phyloP scores from a whole-genome alignment of 345 rosid species.

The rapeseed (Brassica napus) region DNA sequence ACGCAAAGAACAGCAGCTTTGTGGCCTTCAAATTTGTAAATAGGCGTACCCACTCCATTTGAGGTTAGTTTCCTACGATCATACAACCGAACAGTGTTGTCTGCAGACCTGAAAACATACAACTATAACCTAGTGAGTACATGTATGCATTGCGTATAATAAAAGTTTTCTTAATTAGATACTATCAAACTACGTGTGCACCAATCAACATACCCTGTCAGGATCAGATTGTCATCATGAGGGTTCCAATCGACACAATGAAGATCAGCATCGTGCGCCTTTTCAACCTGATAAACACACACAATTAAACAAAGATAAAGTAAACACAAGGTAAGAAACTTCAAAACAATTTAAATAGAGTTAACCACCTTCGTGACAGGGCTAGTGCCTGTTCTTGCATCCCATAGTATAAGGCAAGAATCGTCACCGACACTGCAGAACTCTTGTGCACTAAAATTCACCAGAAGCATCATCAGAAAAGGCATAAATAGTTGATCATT shows the following conservation, averaged over 20 bases:
- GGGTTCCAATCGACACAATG: constrained; percentile 99
- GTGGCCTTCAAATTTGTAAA: constrained; percentile 77
- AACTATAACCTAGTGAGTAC: background rate
- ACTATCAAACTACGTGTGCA: background rate
- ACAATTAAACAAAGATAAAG: background rate
- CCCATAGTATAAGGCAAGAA: constrained; percentile 99
- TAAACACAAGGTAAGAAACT: constrained; percentile 43
- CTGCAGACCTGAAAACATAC: constrained; percentile 73
- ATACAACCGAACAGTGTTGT: constrained; percentile 83
- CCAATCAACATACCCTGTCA: constrained; percentile 71
- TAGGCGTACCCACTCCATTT: constrained; percentile 68
- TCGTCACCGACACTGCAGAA: constrained; percentile 99
- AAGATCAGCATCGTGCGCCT: constrained; percentile 94
- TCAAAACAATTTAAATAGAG: constrained; percentile 56
- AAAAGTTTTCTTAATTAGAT: background rate
- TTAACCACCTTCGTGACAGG: constrained; percentile 76
- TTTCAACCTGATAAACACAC: constrained; percentile 68
- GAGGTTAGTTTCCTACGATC: constrained; percentile 87
- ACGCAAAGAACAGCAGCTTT: constrained; percentile 87
- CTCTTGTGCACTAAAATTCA: constrained; percentile 72
- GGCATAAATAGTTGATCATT: constrained; percentile 50
- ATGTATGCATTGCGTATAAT: background rate
- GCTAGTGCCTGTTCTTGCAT: constrained; percentile 85
- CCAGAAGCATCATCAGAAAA: constrained; percentile 37
- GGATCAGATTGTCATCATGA: constrained; percentile 78